These are phyloP conservation scores for Apiospora pterosperma DNA, from an alignment of 2,329 filamentous ascomycete genomes.

Conservation along the genomic window DNA sequence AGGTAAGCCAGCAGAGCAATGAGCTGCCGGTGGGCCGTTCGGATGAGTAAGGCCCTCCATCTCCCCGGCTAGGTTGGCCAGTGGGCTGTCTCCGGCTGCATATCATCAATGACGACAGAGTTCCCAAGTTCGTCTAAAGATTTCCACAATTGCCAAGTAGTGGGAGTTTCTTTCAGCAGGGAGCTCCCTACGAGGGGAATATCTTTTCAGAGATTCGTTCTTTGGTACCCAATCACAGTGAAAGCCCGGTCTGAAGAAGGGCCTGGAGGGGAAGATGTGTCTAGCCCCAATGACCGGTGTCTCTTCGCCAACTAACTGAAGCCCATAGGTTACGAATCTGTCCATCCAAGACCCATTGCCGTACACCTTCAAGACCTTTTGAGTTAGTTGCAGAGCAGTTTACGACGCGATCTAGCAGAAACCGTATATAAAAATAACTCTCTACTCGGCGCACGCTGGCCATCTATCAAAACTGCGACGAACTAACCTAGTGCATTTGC, in stretches of 20 bases:
- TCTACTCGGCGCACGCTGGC: background rate
- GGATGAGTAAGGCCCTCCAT: background rate
- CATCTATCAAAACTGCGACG: background rate
- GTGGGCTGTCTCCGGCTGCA: background rate
- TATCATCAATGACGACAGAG: background rate
- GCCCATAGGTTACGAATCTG: no score
- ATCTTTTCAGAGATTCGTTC: background rate
- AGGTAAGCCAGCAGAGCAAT: background rate
- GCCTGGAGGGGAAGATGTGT: background rate
- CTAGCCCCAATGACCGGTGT: background rate
- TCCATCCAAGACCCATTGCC: background rate
- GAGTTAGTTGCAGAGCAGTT: background rate
- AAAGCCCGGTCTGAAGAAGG: background rate
- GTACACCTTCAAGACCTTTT: no score
- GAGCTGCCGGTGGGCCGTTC: background rate
- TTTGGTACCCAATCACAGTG: background rate
- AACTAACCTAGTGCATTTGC: background rate
- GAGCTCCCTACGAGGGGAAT: background rate
- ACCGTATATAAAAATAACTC: background rate
- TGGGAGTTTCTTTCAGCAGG: background rate
- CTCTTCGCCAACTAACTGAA: background rate
- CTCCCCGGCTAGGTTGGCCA: background rate
- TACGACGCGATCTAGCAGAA: background rate
- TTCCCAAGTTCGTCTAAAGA: background rate
- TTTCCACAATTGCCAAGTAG: background rate